A percentile compares a stretch with the other conserved stretches of the same genome.
Conservation (phyloP, 805 yeast genomes). For the Candida coquimbonensis region DNA sequence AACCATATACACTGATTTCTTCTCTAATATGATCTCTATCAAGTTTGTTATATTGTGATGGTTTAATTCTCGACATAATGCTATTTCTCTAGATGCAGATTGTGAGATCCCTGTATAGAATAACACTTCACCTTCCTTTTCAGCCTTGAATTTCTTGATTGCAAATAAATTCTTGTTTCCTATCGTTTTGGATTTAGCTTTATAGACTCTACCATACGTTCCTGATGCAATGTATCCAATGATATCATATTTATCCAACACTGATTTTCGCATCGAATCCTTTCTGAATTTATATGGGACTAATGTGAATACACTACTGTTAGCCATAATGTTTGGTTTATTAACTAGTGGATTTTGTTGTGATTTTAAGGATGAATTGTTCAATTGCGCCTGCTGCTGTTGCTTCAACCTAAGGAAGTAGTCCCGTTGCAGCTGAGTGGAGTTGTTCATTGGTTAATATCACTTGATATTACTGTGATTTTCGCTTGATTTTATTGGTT, state of each 20-base stretch:
- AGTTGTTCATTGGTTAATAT: not conserved
- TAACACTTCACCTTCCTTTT: conserved; percentile 79
- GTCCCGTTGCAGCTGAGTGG: conserved; percentile 9
- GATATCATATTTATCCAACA: conserved; percentile 78
- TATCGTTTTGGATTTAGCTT: conserved; percentile 53
- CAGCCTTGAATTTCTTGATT: conserved; percentile 92
- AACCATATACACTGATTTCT: conserved; percentile 87
- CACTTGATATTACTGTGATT: too few relatives aligned
- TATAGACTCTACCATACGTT: conserved; percentile 92
- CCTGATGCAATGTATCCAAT: conserved; percentile 98
- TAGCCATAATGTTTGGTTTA: conserved; percentile 34
- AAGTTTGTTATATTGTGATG: conserved; percentile 76
- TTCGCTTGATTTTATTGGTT: not conserved
- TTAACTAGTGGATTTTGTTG: conserved; percentile 1
- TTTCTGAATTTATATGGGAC: conserved; percentile 55
- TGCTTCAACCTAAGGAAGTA: conserved; percentile 8
- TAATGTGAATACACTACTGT: conserved; percentile 45
- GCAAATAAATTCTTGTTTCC: conserved; percentile 39
- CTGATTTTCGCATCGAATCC: conserved; percentile 63
- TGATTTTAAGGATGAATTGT: not conserved
- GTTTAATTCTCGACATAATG: conserved; percentile 79
- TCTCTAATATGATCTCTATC: conserved; percentile 79
- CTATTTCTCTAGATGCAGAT: conserved; percentile 94
- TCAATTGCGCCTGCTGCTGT: conserved; percentile 2
- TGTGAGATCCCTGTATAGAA: conserved; percentile 95